Percentiles rank a stretch among this genome's conserved stretches.
phyloP scores from a whole-genome alignment of 768 basidiomycete species.

The Suillus sp. region DNA sequence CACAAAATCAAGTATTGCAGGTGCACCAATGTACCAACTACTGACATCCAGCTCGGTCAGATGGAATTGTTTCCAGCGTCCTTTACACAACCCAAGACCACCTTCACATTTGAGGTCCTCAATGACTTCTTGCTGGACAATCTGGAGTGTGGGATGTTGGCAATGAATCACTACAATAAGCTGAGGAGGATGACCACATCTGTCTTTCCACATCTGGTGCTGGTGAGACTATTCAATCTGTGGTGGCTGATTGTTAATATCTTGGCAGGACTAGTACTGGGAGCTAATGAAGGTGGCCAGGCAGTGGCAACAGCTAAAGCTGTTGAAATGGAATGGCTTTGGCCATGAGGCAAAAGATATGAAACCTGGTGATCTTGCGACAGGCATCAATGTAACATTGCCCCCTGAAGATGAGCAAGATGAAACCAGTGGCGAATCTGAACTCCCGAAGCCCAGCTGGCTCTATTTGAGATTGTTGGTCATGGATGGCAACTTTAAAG shows the following conservation, averaged over 20 bases:
- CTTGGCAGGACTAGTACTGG: not conserved
- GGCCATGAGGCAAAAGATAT: not conserved
- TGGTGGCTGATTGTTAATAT: too few species aligned
- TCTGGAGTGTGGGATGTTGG: too few species aligned
- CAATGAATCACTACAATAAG: too few species aligned
- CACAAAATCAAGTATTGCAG: too few species aligned
- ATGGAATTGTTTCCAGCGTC: too few species aligned
- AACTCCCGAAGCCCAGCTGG: not conserved
- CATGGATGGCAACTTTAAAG: conserved; percentile 1
- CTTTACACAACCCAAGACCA: too few species aligned
- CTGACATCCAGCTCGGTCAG: too few species aligned
- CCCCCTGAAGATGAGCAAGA: not conserved
- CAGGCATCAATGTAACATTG: conserved; percentile 5
- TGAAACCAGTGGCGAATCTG: not conserved
- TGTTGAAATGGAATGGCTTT: conserved; percentile 1
- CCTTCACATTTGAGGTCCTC: too few species aligned
- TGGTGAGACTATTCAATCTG: too few species aligned
- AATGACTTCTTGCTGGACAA: too few species aligned
- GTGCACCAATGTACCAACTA: too few species aligned
- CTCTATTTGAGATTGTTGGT: not conserved
- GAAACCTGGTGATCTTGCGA: not conserved
- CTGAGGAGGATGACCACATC: not conserved
- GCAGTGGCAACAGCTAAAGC: not conserved
- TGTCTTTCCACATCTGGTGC: not conserved
- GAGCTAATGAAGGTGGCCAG: not conserved